Evolutionary conservation across 2,329 filamentous ascomycete species (phyloP).

Genomic region (Lachnellula subtilissima): DNA sequence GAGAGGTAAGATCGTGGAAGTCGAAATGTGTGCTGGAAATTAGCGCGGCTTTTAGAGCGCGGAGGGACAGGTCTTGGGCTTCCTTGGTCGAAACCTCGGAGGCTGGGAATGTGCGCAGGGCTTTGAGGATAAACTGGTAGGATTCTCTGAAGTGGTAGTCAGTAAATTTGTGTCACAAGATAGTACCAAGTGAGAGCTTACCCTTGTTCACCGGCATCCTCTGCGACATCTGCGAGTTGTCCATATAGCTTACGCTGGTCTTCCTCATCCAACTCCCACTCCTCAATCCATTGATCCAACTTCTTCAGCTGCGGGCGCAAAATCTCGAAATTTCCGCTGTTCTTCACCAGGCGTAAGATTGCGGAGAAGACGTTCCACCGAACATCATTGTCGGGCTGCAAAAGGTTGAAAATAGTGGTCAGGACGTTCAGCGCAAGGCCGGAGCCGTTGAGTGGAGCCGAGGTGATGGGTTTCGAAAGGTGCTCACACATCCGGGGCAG

Average conservation of each 20-base stretch:
- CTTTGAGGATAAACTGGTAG: slow-evolving; percentile 64
- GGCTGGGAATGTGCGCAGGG: slow-evolving; percentile 54
- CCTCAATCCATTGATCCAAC: slow-evolving; percentile 73
- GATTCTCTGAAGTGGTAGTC: slow-evolving; percentile 40
- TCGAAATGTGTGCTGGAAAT: slow-evolving; percentile 63
- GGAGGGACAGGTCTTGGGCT: slow-evolving; percentile 58
- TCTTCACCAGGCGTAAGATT: slow-evolving; percentile 77
- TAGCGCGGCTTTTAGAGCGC: slow-evolving; percentile 63
- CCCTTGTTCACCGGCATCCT: slow-evolving; percentile 71
- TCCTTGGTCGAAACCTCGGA: slow-evolving; percentile 54
- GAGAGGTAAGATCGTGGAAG: slow-evolving; percentile 66
- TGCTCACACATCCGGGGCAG: slow-evolving; percentile 85
- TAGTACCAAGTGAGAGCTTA: slow-evolving; percentile 40
- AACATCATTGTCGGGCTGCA: slow-evolving; percentile 68
- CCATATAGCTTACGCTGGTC: slow-evolving; percentile 82
- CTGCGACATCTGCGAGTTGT: slow-evolving; percentile 74
- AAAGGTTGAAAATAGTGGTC: slow-evolving; percentile 94
- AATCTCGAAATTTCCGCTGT: slow-evolving; percentile 72
- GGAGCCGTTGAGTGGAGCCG: slow-evolving; percentile 78
- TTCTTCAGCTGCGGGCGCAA: slow-evolving; percentile 79
- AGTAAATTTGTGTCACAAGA: neutral
- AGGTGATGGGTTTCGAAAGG: slow-evolving; percentile 79
- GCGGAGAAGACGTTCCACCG: slow-evolving; percentile 88
- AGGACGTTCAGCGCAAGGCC: slow-evolving; percentile 85
- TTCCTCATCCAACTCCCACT: slow-evolving; percentile 79